A percentile compares a stretch with the other conserved stretches of the same genome.
Evolutionary conservation across 805 yeast species (phyloP).

Genomic region (Spathaspora boniae): DNA sequence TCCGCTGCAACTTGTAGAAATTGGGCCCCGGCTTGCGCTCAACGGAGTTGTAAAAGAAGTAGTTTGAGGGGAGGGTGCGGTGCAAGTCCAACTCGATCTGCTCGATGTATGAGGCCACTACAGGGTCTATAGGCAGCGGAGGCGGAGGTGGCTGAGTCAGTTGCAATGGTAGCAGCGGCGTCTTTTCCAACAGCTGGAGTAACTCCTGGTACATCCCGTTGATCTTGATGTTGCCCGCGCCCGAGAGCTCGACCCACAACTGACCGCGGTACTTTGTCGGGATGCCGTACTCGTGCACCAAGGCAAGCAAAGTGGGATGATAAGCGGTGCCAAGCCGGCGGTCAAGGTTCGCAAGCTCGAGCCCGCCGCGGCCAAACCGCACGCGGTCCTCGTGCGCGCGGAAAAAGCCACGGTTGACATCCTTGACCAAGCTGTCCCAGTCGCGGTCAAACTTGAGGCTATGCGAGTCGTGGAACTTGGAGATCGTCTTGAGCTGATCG

Average conservation of each 20-base stretch:
- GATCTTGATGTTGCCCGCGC: constrained; percentile 39
- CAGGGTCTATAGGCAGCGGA: not conserved
- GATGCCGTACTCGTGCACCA: constrained; percentile 43
- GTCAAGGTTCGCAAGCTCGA: constrained; percentile 23
- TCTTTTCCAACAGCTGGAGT: too few relatives aligned
- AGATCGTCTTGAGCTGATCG: constrained; percentile 33
- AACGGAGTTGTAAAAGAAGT: constrained; percentile 38
- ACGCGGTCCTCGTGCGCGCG: constrained; percentile 10
- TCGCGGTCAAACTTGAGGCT: constrained; percentile 34
- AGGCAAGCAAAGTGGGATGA: constrained; percentile 17
- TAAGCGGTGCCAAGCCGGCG: constrained; percentile 14
- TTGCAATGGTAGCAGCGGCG: constrained; percentile 8
- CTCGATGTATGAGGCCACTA: constrained; percentile 23
- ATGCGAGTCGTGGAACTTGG: constrained; percentile 42
- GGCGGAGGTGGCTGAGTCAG: constrained; percentile 14
- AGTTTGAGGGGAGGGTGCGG: constrained; percentile 54
- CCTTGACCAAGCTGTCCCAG: constrained; percentile 46
- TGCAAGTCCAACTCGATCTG: constrained; percentile 54
- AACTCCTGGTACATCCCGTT: constrained; percentile 46
- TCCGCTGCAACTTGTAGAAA: constrained; percentile 41
- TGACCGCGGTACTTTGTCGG: constrained; percentile 45
- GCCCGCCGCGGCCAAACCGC: constrained; percentile 39
- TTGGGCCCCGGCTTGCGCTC: constrained; percentile 52
- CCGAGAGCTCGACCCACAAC: constrained; percentile 55
- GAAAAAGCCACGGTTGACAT: constrained; percentile 10